Percentiles rank a stretch among this genome's conserved stretches.
These are phyloP conservation scores for Xylaria sp. DNA, from an alignment of 2,329 filamentous ascomycete species.

Conservation along the genomic window DNA sequence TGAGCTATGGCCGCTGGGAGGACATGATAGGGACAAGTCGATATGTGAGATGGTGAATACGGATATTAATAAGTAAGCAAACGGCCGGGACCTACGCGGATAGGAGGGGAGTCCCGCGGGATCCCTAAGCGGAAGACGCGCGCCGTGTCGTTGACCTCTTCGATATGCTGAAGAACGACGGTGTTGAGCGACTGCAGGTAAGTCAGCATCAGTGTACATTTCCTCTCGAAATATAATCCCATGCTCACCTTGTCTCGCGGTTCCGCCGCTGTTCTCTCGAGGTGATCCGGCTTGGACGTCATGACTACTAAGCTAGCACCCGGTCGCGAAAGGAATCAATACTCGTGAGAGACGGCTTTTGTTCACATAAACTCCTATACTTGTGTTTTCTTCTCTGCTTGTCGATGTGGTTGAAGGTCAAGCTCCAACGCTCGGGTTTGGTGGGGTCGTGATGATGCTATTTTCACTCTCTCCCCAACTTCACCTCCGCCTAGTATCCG, in stretches of 20 bases:
- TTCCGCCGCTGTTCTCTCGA: constrained; percentile 78
- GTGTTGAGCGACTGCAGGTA: constrained; percentile 62
- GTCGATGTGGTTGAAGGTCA: not conserved
- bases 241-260: constrained; percentile 69
- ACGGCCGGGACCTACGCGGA: constrained; percentile 56
- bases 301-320: constrained; percentile 26
- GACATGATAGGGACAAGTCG: not conserved
- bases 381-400: not conserved
- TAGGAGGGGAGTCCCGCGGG: constrained; percentile 54
- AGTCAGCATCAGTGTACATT: not conserved
- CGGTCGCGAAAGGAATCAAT: not conserved
- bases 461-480: not conserved
- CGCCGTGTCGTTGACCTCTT: constrained; percentile 72
- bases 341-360: not conserved
- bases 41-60: not conserved
- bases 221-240: not conserved
- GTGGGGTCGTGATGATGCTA: constrained; percentile 5
- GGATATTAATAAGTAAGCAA: not conserved
- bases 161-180: constrained; percentile 69
- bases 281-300: constrained; percentile 60
- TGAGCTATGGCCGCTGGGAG: too few relatives aligned
- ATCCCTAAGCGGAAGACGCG: constrained; percentile 74
- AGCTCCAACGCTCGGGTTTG: not conserved
- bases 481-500: not conserved
- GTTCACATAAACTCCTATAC: not conserved